phyloP scores from a whole-genome alignment of 2,329 filamentous ascomycete species.

The Calonectria honghensis region DNA sequence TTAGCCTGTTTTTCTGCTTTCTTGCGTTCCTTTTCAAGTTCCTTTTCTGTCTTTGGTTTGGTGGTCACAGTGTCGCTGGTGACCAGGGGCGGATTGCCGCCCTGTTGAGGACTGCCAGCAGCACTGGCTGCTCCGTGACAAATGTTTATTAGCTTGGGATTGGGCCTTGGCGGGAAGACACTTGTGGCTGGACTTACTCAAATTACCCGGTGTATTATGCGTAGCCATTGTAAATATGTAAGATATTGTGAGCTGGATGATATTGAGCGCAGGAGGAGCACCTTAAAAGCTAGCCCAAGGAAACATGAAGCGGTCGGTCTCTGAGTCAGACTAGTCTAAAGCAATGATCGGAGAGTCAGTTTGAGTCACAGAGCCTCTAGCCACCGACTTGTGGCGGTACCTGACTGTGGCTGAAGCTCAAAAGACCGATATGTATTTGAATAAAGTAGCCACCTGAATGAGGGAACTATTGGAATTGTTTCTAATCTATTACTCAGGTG shows the following conservation, averaged over 20 bases:
- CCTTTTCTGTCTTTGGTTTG: conserved; percentile 72
- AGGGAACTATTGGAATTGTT: not conserved
- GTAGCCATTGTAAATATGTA: conserved; percentile 72
- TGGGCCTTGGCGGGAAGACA: not conserved
- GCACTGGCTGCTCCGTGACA: conserved; percentile 59
- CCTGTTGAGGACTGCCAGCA: conserved; percentile 62
- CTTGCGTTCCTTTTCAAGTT: conserved; percentile 85
- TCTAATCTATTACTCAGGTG: not conserved
- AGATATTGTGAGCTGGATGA: not conserved
- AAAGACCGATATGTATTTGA: not conserved
- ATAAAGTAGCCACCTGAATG: not conserved
- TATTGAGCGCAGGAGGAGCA: not conserved
- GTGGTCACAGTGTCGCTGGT: conserved; percentile 54
- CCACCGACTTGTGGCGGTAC: not conserved
- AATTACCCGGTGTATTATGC: conserved; percentile 70
- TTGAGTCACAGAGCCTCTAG: not conserved
- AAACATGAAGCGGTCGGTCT: not conserved
- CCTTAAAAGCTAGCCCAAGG: not conserved
- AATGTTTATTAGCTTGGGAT: conserved; percentile 58
- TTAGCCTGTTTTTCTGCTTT: conserved; percentile 92
- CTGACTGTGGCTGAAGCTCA: not conserved
- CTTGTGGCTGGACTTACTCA: conserved; percentile 52
- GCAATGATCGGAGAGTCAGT: not conserved
- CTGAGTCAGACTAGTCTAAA: not conserved
- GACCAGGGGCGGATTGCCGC: conserved; percentile 53